Conservation (phyloP, 176 grass and related monocot species). For the Zoysia pacifica region DNA sequence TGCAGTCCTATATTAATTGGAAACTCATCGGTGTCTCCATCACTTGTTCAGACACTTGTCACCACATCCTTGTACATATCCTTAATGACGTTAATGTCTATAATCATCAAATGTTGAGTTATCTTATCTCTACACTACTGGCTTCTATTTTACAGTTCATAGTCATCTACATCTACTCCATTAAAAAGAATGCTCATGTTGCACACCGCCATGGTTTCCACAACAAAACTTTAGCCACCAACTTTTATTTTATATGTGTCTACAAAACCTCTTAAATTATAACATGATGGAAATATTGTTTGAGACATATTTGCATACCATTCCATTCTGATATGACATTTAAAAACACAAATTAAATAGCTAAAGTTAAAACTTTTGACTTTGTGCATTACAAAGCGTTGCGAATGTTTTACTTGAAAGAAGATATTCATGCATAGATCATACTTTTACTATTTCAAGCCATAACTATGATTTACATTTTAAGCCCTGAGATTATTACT, state of each 20-base stretch:
- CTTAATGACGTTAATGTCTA: background rate
- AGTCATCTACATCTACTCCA: background rate
- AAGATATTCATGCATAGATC: slow-evolving; percentile 21
- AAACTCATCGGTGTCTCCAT: too few relatives aligned
- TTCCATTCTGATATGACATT: background rate
- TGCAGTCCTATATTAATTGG: too few relatives aligned
- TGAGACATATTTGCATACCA: background rate
- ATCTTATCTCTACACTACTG: background rate
- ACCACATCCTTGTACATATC: too few relatives aligned
- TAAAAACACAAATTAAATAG: background rate
- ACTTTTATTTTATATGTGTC: background rate
- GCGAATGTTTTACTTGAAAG: background rate
- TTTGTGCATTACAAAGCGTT: background rate
- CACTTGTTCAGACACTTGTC: too few relatives aligned
- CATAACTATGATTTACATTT: background rate
- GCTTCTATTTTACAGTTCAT: background rate
- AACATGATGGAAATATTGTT: background rate
- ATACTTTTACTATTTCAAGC: slow-evolving; percentile 25
- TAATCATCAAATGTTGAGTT: slow-evolving; percentile 3
- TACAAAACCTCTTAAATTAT: background rate
- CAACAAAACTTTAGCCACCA: background rate
- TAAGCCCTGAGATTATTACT: background rate
- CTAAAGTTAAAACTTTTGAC: background rate
- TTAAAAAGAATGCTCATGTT: background rate
- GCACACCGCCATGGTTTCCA: background rate